Conservation (phyloP, 2,329 filamentous ascomycete genomes). For the Botrytis cinerea region DNA sequence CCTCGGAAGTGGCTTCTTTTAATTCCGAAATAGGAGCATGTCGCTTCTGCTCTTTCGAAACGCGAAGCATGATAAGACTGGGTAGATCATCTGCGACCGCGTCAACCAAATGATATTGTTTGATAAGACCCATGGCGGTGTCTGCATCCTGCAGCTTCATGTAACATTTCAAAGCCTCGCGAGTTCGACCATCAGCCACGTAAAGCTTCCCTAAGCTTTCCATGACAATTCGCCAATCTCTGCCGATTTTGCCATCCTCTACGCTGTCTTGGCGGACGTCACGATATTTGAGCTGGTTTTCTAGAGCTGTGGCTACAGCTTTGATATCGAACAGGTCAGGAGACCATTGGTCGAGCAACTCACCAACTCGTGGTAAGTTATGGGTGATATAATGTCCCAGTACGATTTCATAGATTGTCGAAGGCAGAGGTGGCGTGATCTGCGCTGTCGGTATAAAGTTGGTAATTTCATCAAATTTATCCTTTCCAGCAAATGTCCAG, state of each 20-base stretch:
- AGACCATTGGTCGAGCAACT: conserved; percentile 81
- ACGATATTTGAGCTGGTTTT: conserved; percentile 76
- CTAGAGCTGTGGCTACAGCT: conserved; percentile 74
- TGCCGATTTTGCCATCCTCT: conserved; percentile 68
- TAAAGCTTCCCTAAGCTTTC: conserved; percentile 83
- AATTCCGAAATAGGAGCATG: conserved; percentile 70
- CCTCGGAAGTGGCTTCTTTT: conserved; percentile 77
- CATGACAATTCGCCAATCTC: conserved; percentile 89
- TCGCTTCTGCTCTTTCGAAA: conserved; percentile 68
- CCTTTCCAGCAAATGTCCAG: conserved; percentile 83
- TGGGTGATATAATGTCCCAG: conserved; percentile 84
- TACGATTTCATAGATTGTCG: conserved; percentile 83
- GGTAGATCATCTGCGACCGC: conserved; percentile 88
- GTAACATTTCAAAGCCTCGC: conserved; percentile 85
- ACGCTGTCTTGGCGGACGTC: conserved; percentile 75
- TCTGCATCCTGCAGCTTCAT: conserved; percentile 92
- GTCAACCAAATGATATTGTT: conserved; percentile 86
- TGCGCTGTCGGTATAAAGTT: conserved; percentile 76
- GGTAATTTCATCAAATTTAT: conserved; percentile 87
- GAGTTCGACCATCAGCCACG: conserved; percentile 75
- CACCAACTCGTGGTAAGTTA: conserved; percentile 73
- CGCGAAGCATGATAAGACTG: conserved; percentile 82
- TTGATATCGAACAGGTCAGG: conserved; percentile 79
- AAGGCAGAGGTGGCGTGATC: conserved; percentile 77
- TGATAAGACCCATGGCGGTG: conserved; percentile 81